Percentiles rank a stretch among this genome's conserved stretches.
Evolutionary conservation across 1,284 basidiomycete genomes (phyloP).

Genomic region (Naganishia sp.): DNA sequence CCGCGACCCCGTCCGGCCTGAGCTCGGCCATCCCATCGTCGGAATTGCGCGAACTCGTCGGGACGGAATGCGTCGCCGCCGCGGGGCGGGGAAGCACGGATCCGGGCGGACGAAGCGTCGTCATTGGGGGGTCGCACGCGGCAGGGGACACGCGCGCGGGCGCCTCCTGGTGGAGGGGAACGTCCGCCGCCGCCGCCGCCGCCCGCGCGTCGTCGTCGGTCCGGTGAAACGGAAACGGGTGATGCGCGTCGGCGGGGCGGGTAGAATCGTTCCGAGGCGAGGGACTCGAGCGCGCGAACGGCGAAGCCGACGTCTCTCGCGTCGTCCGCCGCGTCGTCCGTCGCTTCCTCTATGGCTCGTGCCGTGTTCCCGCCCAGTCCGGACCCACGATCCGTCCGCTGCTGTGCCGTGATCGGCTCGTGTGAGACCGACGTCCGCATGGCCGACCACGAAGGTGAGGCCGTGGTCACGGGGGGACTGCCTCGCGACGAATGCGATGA

Average conservation of each 20-base stretch:
- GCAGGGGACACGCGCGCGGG: too few species aligned
- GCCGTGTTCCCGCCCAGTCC: too few species aligned
- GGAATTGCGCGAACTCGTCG: slow-evolving; percentile 9
- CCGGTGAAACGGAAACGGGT: too few species aligned
- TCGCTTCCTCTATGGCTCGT: too few species aligned
- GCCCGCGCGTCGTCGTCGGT: too few species aligned
- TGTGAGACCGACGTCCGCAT: not conserved
- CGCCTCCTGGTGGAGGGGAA: too few species aligned
- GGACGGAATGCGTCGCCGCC: not conserved
- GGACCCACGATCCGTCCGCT: too few species aligned
- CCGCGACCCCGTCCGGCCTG: too few species aligned
- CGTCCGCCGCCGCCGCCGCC: too few species aligned
- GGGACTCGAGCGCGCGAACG: slow-evolving; percentile 9
- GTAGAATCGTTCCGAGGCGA: slow-evolving; percentile 7
- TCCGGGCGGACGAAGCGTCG: not conserved
- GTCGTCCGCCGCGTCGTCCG: not conserved
- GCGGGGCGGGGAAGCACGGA: not conserved
- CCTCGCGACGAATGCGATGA: not conserved
- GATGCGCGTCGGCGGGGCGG: too few species aligned
- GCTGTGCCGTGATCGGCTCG: not conserved
- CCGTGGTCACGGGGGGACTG: not conserved
- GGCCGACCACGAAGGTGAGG: not conserved
- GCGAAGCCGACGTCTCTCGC: slow-evolving; percentile 7
- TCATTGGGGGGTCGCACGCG: too few species aligned
- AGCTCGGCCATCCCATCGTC: slow-evolving; percentile 16